Evolutionary conservation across 2,329 filamentous ascomycete genomes (phyloP), one percentile per base, ranked within the genome.

Genomic region (Fusarium sacchari): DNA sequence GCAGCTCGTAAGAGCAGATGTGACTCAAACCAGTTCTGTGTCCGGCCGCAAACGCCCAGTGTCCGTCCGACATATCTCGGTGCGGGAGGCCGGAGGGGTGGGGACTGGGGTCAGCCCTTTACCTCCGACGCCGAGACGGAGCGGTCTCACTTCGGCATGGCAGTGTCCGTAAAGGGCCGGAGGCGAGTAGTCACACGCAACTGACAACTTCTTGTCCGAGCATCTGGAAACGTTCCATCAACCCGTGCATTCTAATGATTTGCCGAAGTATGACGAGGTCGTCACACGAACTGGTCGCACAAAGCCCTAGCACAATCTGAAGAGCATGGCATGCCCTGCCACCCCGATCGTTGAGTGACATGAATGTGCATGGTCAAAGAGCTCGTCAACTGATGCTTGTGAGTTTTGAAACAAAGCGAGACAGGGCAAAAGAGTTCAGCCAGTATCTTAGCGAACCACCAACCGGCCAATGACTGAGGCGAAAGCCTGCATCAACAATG

Each of bases 201-300:
- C 65, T 40, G 32, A 61, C 44, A 42, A 42, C 34, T 37, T 46
- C 61, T 69, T 64, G 70, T 76, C 72, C 72, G 57, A 76, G 57
- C 60, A 67, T 69, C 75, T 77, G 68, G 75, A 73, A 77, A 66
- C 69, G 68, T 77, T 73, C 75, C 65, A 73, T 73, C 43, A 36
- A 58, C 67, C 55, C 44, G 61, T 67, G 67, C 47, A 26, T 52
- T 26, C 18, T 62, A 60, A 47, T 61, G 49, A 75, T 67, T 65
- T 76, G 65, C 71, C 67, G 71, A 58, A 60, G 71, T 50, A 44
- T 69, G 63, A 72, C 67, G 61, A 50, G 32, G 55, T 22, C 17
- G 59, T 67, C 40, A 59, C 52, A 44, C 56, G 39, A 28, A 59
- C 18, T 39, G 30, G 71, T 72, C 44, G 14, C 63, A 74, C 71